Evolutionary conservation across 495 filamentous ascomycete genomes (phyloP), one percentile per base, ranked within the genome.

Genomic region (Aspergillus ellipticus): DNA sequence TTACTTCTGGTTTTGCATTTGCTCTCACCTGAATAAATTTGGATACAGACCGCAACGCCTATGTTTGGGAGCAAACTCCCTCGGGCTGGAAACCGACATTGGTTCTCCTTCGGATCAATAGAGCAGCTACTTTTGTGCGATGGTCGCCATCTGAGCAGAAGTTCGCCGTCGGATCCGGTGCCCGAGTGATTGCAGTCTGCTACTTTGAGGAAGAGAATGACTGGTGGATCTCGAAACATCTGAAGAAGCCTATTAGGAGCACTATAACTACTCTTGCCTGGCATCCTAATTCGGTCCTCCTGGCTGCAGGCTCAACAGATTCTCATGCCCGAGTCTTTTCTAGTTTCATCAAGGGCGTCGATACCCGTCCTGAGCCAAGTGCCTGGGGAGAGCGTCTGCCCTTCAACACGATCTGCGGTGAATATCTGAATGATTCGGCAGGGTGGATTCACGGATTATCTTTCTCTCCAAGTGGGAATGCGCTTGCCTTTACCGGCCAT

Each of bases 141-240:
- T 98, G 94, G 94, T 96, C 92, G 9, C 94, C 94, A 7, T 92
- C 89, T 29, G 94, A 97, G 76, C 86, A 86, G 67, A 98, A 97
- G 69, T 97, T 98, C 68, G 94, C 94, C 41, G 94, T 96, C 20
- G 95, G 94, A 53, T 97, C 92, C 33, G 94, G 94, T 56, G 94
- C 96, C 57, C 84, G 95, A 52, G 86, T 95, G 52, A 96, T 98
- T 64, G 89, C 94, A n/a, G 84, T 97, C 61, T 98, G 94, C 79
- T 97, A 97, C 77, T 98, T 97, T 61, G 94, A 98, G 65, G 88
- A 94, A 66, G 95, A 97, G 73, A 97, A 97, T 68, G 90, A 97
- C 76, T 97, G 95, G 95, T 98, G 94, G 94, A 93, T 97, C 6
- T 96, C 92, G 33, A 98, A 97, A 79, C 94, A 98, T 71, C 71